These are phyloP conservation scores for Pelargonium citronellum DNA, from an alignment of 441 rosid species.

Conservation along the genomic window DNA sequence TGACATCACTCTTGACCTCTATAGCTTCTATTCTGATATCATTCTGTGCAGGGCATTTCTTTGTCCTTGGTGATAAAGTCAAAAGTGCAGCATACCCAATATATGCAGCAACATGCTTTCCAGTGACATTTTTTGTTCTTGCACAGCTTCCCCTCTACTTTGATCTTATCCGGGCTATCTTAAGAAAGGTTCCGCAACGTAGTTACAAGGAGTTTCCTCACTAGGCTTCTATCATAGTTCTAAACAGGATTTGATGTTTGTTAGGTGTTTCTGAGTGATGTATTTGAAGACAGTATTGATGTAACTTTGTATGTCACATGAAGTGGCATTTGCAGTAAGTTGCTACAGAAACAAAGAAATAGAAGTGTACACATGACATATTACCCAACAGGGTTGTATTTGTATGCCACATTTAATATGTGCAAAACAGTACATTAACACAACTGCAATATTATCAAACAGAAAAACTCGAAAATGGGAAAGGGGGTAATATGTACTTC, in stretches of 20 bases:
- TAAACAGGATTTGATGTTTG: not conserved
- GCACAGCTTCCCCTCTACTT: slow-evolving; percentile 42
- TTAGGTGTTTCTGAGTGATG: not conserved
- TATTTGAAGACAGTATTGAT: not conserved
- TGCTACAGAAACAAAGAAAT: too few relatives aligned
- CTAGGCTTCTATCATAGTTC: not conserved
- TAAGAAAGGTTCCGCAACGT: slow-evolving; percentile 37
- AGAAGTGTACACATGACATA: too few relatives aligned
- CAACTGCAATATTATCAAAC: too few relatives aligned
- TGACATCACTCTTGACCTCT: slow-evolving; percentile 37
- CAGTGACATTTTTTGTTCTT: slow-evolving; percentile 34
- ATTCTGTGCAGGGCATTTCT: slow-evolving; percentile 48
- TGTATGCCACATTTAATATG: too few relatives aligned
- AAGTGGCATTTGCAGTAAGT: too few relatives aligned
- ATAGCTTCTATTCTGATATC: slow-evolving; percentile 39
- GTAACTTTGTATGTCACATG: too few relatives aligned
- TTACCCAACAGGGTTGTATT: too few relatives aligned
- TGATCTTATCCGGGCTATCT: slow-evolving; percentile 34
- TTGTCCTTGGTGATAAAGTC: slow-evolving; percentile 30
- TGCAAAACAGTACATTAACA: too few relatives aligned
- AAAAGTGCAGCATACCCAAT: slow-evolving; percentile 35
- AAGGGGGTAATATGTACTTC: too few relatives aligned
- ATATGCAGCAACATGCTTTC: slow-evolving; percentile 37
- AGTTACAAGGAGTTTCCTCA: slow-evolving; percentile 25
- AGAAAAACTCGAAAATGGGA: too few relatives aligned